Base-by-base conservation (phyloP, 371 early-diverging fungal species). In the Rhizopus stolonifer region DNA sequence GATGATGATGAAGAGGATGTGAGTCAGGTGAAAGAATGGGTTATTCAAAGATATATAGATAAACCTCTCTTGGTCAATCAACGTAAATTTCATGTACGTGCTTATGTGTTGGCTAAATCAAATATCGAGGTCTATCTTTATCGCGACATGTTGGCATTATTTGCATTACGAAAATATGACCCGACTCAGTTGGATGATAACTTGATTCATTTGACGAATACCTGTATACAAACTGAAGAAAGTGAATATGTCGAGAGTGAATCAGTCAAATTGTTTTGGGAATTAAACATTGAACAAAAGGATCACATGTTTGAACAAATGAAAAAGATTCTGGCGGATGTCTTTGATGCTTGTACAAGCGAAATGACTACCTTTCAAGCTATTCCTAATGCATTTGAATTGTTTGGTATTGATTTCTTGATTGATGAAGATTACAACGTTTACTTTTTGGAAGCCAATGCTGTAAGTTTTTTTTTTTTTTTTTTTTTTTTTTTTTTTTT, bases 21-120 rank as follows among this genome's bases (percentile, higher is more conserved):
- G 24, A 67, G 80, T 9, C 85, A 85, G 52, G 74, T 86, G 15
- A 73, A 84, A 34, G 88, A 88, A 56, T 88, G 84, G 84, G 88
- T 87, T 11, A 77, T 87, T 15, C 87, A 88, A 54, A 72, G 82
- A 3, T 87, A 88, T 56, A 79, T 87, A 10, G 65, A 75, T 44
- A 58, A 69, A 2, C 88, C 88, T 1, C 50, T 87, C 26, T 59
- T 88, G 21, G 64, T 86, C 21, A 45, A 73, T n/a, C 64, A 76
- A 17, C 80, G 85, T 60, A 88, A 88, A 59, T 88, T 88, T 67
- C 88, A 88, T 54, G 73, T 88, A 6, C 81, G 88, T n/a, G 80
- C 79, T 6, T 88, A 88, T 36, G 84, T 84, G 5, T 54, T 87
- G 15, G 84, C 87, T 8, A 72, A 80, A n/a, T 78, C 80, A n/a